Evolutionary conservation across 2,329 filamentous ascomycete species (phyloP).

Genomic region (Diaporthe nobilis): DNA sequence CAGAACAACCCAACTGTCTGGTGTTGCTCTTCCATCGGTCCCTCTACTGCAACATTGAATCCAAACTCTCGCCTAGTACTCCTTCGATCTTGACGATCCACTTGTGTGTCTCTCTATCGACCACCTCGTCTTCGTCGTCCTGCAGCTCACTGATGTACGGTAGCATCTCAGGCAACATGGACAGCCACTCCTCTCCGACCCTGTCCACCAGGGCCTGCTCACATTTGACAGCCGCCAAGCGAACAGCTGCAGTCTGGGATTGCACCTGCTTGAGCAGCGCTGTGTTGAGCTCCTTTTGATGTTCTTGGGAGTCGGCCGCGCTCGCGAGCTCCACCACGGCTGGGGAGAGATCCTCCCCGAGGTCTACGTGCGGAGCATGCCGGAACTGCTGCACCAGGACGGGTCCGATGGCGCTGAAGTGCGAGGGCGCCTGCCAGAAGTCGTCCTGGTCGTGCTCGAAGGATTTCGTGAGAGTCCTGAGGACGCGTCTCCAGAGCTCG

Average conservation of each 20-base stretch:
- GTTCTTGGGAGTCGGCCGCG: constrained; percentile 86
- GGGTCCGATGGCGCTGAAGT: constrained; percentile 81
- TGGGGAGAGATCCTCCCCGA: constrained; percentile 73
- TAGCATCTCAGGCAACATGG: constrained; percentile 93
- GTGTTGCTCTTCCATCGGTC: neutral
- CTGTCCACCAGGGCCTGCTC: constrained; percentile 84
- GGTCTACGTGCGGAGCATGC: constrained; percentile 59
- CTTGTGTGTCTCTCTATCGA: constrained; percentile 88
- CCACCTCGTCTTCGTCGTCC: constrained; percentile 95
- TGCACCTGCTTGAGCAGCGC: constrained; percentile 84
- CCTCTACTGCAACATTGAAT: constrained; percentile 87
- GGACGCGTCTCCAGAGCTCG: constrained; percentile 76
- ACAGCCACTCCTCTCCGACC: constrained; percentile 94
- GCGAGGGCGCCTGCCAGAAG: constrained; percentile 94
- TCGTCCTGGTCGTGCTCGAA: constrained; percentile 94
- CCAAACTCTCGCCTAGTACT: constrained; percentile 89
- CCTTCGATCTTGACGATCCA: constrained; percentile 95
- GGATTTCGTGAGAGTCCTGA: constrained; percentile 79
- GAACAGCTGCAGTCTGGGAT: constrained; percentile 77
- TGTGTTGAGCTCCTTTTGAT: constrained; percentile 90
- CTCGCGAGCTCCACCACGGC: constrained; percentile 84
- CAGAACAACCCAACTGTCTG: neutral
- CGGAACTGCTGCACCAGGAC: constrained; percentile 78
- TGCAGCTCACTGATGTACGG: constrained; percentile 95
- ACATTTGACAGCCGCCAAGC: constrained; percentile 85